Evolutionary conservation across 2,329 filamentous ascomycete species (phyloP).

Genomic region (Colletotrichum liriopes): DNA sequence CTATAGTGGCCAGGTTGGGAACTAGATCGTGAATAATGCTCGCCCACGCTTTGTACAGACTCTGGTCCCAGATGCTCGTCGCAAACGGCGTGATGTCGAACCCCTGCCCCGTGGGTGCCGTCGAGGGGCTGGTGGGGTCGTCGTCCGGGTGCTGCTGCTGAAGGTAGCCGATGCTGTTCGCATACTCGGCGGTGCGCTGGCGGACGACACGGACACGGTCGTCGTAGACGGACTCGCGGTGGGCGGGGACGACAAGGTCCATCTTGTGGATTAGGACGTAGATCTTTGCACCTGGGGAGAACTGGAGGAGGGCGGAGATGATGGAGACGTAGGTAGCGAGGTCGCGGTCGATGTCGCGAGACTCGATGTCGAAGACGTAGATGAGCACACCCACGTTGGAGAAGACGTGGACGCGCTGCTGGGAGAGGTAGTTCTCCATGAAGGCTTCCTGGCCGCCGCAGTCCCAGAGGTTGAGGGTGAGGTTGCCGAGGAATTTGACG

Average conservation of each 20-base stretch:
- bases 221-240: conserved; percentile 86
- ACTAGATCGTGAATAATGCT: conserved; percentile 98
- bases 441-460: conserved; percentile 99
- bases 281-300: conserved; percentile 84
- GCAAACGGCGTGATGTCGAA: conserved; percentile 90
- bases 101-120: conserved; percentile 47
- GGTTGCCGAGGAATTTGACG: conserved; percentile 98
- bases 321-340: conserved; percentile 93
- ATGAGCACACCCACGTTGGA: conserved; percentile 96
- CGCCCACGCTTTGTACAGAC: conserved; percentile 97
- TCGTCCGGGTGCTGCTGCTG: conserved; percentile 31
- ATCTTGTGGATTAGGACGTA: conserved; percentile 99
- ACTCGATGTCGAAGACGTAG: conserved; percentile 99
- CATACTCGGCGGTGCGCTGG: conserved; percentile 76
- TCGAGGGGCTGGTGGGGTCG: conserved; percentile 44
- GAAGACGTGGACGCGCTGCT: conserved; percentile 97
- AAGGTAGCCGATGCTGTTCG: conserved; percentile 56
- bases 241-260: conserved; percentile 89
- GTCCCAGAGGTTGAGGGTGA: conserved; percentile 98
- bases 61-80: conserved; percentile 99
- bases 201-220: conserved; percentile 85
- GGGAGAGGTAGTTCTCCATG: conserved; percentile 97
- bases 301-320: conserved; percentile 89
- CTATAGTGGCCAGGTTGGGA: conserved; percentile 92
- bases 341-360: conserved; percentile 92